Conservation (phyloP, 768 basidiomycete genomes). For the Pulveroboletus sp. region DNA sequence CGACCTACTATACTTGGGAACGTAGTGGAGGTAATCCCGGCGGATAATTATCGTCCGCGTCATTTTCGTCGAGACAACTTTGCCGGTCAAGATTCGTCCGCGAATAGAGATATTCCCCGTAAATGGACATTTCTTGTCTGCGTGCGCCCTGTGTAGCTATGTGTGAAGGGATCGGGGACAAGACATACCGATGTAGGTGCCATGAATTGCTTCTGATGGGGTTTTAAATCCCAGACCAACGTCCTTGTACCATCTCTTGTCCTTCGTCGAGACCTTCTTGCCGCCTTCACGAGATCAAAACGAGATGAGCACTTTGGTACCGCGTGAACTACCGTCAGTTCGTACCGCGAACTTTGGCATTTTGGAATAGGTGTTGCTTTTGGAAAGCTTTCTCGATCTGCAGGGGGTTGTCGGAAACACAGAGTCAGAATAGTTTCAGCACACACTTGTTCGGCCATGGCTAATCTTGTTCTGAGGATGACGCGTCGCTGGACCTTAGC, state of each 20-base stretch:
- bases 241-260: constrained; percentile 99
- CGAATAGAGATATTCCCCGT: constrained; percentile 96
- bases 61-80: constrained; percentile 99
- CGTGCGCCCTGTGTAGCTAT: background rate
- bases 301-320: constrained; percentile 8
- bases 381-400: constrained; percentile 97
- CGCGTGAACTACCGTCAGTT: constrained; percentile 22
- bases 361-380: constrained; percentile 98
- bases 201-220: constrained; percentile 90
- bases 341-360: constrained; percentile 89
- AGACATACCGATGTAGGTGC: constrained; percentile 91
- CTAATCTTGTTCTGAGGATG: constrained; percentile 16
- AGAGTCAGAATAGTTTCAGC: background rate
- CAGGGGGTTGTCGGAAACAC: background rate
- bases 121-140: constrained; percentile 99
- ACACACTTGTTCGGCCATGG: constrained; percentile 63
- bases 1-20: constrained; percentile 94
- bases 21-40: constrained; percentile 90
- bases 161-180: background rate
- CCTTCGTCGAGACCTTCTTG: constrained; percentile 91
- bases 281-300: constrained; percentile 43
- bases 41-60: constrained; percentile 97
- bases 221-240: constrained; percentile 97
- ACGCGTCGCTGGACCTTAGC: background rate
- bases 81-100: constrained; percentile 96